Conservation (phyloP, 257 asterid genomes). For the Solanum medicagineum region DNA sequence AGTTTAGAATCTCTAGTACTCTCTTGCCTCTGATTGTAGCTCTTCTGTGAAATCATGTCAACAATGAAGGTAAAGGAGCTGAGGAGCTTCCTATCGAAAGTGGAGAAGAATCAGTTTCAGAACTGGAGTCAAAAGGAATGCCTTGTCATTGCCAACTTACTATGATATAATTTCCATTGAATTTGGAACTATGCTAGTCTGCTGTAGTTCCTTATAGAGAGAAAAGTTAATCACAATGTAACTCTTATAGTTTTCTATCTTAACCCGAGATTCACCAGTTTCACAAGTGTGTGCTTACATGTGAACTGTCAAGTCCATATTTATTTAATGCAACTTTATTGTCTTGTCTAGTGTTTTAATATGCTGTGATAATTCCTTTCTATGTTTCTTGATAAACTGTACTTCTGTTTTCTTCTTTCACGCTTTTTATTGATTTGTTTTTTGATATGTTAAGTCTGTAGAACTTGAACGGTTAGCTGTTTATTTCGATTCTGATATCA, state of each 20-base stretch:
- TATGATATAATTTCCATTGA: neutral
- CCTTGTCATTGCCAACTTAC: neutral
- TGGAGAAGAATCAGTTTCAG: neutral
- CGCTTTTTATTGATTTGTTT: neutral
- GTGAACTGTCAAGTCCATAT: neutral
- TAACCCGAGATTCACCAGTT: neutral
- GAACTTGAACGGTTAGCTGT: constrained; percentile 83
- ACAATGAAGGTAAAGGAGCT: neutral
- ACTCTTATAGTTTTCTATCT: neutral
- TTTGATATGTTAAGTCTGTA: constrained; percentile 49
- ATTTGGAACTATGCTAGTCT: neutral
- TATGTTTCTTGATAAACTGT: neutral
- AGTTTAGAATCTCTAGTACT: neutral
- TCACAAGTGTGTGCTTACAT: neutral
- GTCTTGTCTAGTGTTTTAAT: neutral
- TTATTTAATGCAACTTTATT: neutral
- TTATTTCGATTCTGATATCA: constrained; percentile 78
- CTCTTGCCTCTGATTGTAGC: neutral
- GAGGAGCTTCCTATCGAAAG: neutral
- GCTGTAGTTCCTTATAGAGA: neutral
- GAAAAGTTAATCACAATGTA: neutral
- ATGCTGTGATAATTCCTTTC: neutral
- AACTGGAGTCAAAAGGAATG: neutral
- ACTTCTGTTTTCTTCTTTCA: neutral
- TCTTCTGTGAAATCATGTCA: neutral